Base-by-base conservation (phyloP, 352 stramenopile genomes). In the Phytophthora crassamura region DNA sequence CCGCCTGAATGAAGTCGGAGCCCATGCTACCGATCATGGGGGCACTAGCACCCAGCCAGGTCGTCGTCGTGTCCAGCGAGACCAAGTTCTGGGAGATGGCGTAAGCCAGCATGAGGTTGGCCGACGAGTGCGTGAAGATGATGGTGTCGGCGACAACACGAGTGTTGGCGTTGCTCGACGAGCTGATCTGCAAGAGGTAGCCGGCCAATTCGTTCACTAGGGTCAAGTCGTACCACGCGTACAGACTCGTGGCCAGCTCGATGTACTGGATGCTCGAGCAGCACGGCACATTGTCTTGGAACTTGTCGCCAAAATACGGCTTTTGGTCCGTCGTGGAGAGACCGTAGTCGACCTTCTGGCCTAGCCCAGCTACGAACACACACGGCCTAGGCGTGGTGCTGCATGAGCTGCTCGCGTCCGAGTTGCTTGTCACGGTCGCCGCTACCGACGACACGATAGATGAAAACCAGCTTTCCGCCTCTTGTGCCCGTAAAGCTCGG, bases 111-210 rank as follows among this genome's bases (percentile, higher is more conserved):
- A 84, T 80, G 30, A 80, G 49, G 45, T 85, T 88, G 12, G 73
- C 82, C 59, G 80, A 77, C 7, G 77, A 90, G 58, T 90, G 77
- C 6, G 67, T 64, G 9, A 86, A 65, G 33, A 89, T 60, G 59
- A 89, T 86, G 9, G 80, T 80, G 61, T 87, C 60, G 40, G 69
- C 48, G 60, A 87, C 75, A 25, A 64, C 68, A 6, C 60, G 58
- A 4, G 69, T 71, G 2, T 18, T 50, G 0, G 25, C 6, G 35
- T 67, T 47, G 55, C 71, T 87, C 10, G 51, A 67, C 4, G 53
- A 41, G 59, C 71, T 84, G 33, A 74, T 51, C 22, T 64, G 35
- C 2, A 84, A 41, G 3, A 72, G 57, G 18, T 69, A 45, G 30
- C 70, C 47, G 36, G 69, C 80, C 25, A 74, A 51, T n/a, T 67